Conservation (phyloP, 169 alveolate species). For the Amoebophrya sp. region DNA sequence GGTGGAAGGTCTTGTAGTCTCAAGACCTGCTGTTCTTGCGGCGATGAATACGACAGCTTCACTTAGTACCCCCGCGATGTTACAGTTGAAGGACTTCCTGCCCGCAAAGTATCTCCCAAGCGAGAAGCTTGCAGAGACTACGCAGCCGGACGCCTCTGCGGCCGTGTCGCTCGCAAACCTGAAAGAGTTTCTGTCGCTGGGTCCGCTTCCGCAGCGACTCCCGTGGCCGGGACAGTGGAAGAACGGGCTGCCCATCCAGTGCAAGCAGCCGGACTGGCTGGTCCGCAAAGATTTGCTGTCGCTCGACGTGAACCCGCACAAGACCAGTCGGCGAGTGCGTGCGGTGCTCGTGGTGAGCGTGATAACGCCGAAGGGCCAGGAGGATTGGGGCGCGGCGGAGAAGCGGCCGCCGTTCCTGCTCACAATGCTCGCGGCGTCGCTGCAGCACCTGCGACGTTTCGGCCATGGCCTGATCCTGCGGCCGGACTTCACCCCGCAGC, state of each 20-base stretch:
- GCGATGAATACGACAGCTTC: too few relatives aligned
- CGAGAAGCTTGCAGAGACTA: too few relatives aligned
- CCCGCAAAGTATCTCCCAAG: too few relatives aligned
- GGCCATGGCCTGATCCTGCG: neutral
- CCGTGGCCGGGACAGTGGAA: neutral
- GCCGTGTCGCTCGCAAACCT: neutral
- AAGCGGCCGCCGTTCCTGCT: neutral
- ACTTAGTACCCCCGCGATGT: too few relatives aligned
- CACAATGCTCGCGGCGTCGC: neutral
- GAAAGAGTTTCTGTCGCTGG: neutral
- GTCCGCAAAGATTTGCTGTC: neutral
- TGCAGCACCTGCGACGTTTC: neutral
- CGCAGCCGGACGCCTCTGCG: too few relatives aligned
- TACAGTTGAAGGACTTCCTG: too few relatives aligned
- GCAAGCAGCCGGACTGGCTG: conserved; percentile 7
- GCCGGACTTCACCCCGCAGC: neutral
- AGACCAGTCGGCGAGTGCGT: neutral
- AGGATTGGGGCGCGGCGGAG: neutral
- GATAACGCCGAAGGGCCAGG: neutral
- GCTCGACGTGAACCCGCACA: neutral
- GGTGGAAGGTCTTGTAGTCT: too few relatives aligned
- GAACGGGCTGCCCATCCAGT: neutral
- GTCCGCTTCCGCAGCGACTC: neutral
- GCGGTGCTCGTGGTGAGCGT: neutral
- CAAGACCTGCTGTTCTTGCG: too few relatives aligned